Evolutionary conservation across 2,329 filamentous ascomycete genomes (phyloP), one percentile per base, ranked within the genome.

Genomic region (Drechslerella coelobrocha): DNA sequence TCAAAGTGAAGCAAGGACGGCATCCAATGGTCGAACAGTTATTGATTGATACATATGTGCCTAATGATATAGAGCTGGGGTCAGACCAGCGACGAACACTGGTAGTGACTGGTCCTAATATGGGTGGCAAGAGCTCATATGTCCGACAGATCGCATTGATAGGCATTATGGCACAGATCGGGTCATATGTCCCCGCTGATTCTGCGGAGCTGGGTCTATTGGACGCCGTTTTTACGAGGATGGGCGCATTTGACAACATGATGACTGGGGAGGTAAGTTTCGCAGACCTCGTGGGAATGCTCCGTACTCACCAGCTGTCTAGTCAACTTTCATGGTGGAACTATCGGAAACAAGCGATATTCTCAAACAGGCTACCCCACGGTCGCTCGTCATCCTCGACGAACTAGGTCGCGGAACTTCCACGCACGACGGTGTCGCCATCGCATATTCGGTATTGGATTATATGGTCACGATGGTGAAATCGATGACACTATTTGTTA

Each of bases 61-160:
- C 94, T 50, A 99, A 99, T 79, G 86, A 89, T 76, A 89, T 91
- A 9, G 81, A 85, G 1, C 85, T 97, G 50, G 84, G 86, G n/a
- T 84, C 86, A 2, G 84, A 86, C 0, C 78, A 82, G 0, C 85
- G 86, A 0, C 84, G 90, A 4, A 91, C 91, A 1, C 85, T 97
- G 74, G 88, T 97, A 61, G 88, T 99, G 76, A 99, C 94, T 0
- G 94, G 94, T 0, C 94, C 94, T 27, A 99, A 99, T 81, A 99
- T 99, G 94, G 94, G 94, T 76, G 94, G 94, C 62, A 99, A 99
- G 78, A 96, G 91, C n/a, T 94, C 89, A 65, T 99, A 96, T 78
- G 93, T 99, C 21, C 91, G 94, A 57, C 90, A 92, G 74, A 87
- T 96, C 47, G 93, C 94, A 8, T 86, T 99, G 5, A 91, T 97